phyloP scores from a whole-genome alignment of 345 rosid genomes.

The Citrus mangshanensis region DNA sequence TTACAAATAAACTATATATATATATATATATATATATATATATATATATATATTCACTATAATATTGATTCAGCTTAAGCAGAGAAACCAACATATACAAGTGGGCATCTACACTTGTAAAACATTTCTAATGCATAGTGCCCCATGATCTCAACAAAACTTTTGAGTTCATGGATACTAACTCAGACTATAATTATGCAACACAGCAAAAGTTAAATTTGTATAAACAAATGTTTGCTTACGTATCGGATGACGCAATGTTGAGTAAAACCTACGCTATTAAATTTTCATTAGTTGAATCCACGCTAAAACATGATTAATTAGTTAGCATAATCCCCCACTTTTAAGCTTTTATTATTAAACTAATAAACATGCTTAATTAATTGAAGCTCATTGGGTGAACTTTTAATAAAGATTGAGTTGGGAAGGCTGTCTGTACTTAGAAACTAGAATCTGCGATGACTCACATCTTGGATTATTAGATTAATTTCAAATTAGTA shows the following conservation, averaged over 20 bases:
- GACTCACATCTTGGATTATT: constrained; percentile 2
- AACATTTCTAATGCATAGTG: background rate
- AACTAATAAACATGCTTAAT: background rate
- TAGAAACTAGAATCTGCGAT: background rate
- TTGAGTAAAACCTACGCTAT: constrained; percentile 9
- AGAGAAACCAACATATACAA: background rate
- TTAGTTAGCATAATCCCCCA: constrained; percentile 5
- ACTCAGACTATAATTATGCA: background rate
- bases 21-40: background rate
- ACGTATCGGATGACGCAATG: constrained; percentile 22
- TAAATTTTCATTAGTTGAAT: constrained; percentile 13
- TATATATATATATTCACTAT: background rate
- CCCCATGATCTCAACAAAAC: constrained; percentile 1
- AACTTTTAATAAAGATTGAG: background rate
- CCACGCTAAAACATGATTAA: constrained; percentile 16
- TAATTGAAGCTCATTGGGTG: constrained; percentile 14
- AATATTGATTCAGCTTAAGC: background rate
- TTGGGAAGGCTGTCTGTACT: background rate
- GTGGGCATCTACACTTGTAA: background rate
- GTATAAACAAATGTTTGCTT: constrained; percentile 10
- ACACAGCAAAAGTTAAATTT: background rate
- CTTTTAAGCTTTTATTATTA: constrained; percentile 7
- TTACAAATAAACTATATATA: background rate
- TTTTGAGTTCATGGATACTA: background rate
- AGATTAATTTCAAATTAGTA: background rate